Conservation (phyloP, 2,329 filamentous ascomycete genomes). For the Tolypocladium paradoxum region DNA sequence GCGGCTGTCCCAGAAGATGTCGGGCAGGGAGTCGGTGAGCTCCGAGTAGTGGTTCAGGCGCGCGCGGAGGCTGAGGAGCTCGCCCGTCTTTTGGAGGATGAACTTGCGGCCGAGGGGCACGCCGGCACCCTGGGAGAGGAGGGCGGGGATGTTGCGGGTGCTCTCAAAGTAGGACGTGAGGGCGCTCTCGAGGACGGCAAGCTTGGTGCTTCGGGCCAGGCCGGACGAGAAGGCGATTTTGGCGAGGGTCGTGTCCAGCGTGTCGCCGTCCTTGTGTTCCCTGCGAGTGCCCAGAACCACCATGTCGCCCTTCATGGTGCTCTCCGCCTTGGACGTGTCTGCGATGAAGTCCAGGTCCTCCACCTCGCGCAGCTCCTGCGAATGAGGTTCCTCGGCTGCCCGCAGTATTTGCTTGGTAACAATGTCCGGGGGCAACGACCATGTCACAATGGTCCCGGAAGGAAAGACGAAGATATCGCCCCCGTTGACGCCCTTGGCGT, state of each 20-base stretch:
- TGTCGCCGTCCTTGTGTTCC: constrained; percentile 32
- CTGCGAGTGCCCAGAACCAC: constrained; percentile 76
- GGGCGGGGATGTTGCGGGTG: constrained; percentile 69
- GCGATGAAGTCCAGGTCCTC: constrained; percentile 84
- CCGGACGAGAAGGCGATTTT: constrained; percentile 97
- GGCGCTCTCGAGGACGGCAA: constrained; percentile 80
- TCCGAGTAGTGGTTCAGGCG: constrained; percentile 96
- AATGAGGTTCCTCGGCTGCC: constrained; percentile 66
- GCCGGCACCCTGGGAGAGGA: constrained; percentile 54
- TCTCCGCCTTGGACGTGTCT: constrained; percentile 61
- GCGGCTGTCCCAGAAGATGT: constrained; percentile 91
- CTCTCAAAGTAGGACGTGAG: constrained; percentile 78
- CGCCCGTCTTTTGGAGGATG: constrained; percentile 87
- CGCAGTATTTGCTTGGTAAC: constrained; percentile 63
- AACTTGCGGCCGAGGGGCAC: constrained; percentile 49
- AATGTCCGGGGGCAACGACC: constrained; percentile 71
- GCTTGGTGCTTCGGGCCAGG: constrained; percentile 82
- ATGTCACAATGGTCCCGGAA: constrained; percentile 85
- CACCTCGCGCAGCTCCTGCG: constrained; percentile 59
- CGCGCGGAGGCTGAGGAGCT: constrained; percentile 78
- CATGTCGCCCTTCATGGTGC: constrained; percentile 73
- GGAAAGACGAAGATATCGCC: constrained; percentile 95
- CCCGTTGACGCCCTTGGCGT: constrained; percentile 48
- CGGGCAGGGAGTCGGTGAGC: constrained; percentile 85
- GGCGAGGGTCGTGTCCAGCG: constrained; percentile 58